Percentiles rank a stretch among this genome's conserved stretches.
Conservation (phyloP, 768 basidiomycete genomes). For the Lyophyllum decastes region DNA sequence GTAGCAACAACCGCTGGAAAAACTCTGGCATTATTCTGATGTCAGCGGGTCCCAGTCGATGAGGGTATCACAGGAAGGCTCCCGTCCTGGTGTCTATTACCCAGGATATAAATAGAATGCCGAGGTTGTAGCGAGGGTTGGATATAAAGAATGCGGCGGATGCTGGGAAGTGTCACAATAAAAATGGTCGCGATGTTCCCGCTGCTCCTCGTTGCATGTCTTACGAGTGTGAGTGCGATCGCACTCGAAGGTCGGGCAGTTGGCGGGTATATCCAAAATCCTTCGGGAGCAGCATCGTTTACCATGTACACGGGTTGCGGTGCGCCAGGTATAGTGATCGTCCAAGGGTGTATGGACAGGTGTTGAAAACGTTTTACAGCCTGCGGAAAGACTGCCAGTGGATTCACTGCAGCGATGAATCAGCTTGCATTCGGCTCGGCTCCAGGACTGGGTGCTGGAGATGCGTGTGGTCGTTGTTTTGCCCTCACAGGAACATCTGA, state of each 20-base stretch:
- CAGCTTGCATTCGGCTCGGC: constrained; percentile 55
- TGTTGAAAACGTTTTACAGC: constrained; percentile 30
- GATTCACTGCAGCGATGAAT: constrained; percentile 58
- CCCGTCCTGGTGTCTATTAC: neutral
- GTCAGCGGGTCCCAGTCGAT: neutral
- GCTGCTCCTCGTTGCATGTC: constrained; percentile 19
- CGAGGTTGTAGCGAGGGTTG: constrained; percentile 16
- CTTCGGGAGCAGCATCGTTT: constrained; percentile 58
- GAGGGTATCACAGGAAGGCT: neutral
- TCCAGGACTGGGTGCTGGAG: constrained; percentile 53
- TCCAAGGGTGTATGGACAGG: neutral
- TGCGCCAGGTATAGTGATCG: constrained; percentile 38
- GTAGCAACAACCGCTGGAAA: neutral
- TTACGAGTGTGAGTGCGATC: constrained; percentile 23
- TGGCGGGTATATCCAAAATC: constrained; percentile 54
- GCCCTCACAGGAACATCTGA: constrained; percentile 48
- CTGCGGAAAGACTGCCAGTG: constrained; percentile 51
- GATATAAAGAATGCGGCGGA: constrained; percentile 9
- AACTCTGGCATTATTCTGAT: constrained; percentile 8
- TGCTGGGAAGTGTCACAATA: neutral
- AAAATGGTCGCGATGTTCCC: constrained; percentile 19
- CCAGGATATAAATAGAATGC: neutral
- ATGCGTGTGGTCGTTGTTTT: constrained; percentile 67
- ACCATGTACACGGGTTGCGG: constrained; percentile 55
- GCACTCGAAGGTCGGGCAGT: constrained; percentile 35